Evolutionary conservation across 2,329 filamentous ascomycete species (phyloP), one percentile per base, ranked within the genome.

Genomic region (Sarocladium brachiariae): DNA sequence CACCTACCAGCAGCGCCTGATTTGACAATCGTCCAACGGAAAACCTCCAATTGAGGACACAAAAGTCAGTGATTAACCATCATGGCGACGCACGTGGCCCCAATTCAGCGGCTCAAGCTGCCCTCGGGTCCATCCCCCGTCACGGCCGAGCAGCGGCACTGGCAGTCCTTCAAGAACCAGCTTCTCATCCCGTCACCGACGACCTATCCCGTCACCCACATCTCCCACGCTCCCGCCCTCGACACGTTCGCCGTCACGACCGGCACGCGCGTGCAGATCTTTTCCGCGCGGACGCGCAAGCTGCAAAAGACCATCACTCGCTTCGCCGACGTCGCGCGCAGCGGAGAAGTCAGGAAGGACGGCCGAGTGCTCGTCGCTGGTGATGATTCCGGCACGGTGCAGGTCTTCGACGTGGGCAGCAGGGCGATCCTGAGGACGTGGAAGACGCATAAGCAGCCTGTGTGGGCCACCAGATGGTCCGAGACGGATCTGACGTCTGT

Each of bases 341-440:
- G 87, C 60, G 93, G 89, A 54, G 89, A 95, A 63, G 86, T 97
- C 56, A 82, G 93, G 53, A 79, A 84, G 51, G 93, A 99, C 71
- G 92, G 91, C 35, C 81, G 89, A 54, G 87, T 99, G 52, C 71
- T 99, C 59, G 86, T 95, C 31, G 90, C 92, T 27, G 92, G 92
- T 60, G 92, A 96, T 59, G 92, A 96, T 64, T 86, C 83, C 35
- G 95, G 95, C 52, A 84, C 86, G 55, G 88, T 99, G 58, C 95
- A 99, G 69, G 90, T 96, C 11, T 99, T 97, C 63, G 93, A 99
- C 63, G 83, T 95, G 49, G 84, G 64, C 39, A 92, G 90, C 52
- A 80, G 93, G 56, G 90, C 90, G 3, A 96, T 99, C 57, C 72
- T 99, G 60, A 92, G 93, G 74, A 96, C 92, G 49, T 99, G 93